Evolutionary conservation across 768 basidiomycete species (phyloP).

Genomic region (Coprinellus aureogranulatus): DNA sequence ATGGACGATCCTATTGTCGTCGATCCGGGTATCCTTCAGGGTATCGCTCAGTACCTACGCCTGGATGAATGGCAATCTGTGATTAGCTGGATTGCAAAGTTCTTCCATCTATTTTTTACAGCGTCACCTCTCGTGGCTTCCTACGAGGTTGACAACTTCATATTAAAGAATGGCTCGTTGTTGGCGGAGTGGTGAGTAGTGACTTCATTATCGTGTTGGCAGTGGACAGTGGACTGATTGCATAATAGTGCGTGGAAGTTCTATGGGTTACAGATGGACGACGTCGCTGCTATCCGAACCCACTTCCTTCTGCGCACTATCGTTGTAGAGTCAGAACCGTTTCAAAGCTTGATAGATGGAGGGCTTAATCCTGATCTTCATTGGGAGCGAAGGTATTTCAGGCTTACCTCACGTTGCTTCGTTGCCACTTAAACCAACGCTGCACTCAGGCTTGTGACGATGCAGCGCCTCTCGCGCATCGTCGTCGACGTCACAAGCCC

Average conservation of each 20-base stretch:
- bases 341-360: slow-evolving; percentile 48
- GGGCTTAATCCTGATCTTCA: slow-evolving; percentile 31
- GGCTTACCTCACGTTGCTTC: too few relatives aligned
- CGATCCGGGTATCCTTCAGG: slow-evolving; percentile 53
- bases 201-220: too few relatives aligned
- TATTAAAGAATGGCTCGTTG: slow-evolving; percentile 57
- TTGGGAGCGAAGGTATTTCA: slow-evolving; percentile 61
- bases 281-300: slow-evolving; percentile 53
- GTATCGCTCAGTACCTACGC: slow-evolving; percentile 50
- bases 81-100: slow-evolving; percentile 55
- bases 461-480: slow-evolving; percentile 60
- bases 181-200: slow-evolving; percentile 65
- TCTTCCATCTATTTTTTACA: slow-evolving; percentile 57
- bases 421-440: too few relatives aligned
- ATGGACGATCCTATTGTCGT: slow-evolving; percentile 61
- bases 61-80: slow-evolving; percentile 45
- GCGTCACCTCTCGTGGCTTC: slow-evolving; percentile 60
- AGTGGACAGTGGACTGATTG: slow-evolving; percentile 6
- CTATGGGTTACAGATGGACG: slow-evolving; percentile 58
- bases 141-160: slow-evolving; percentile 72
- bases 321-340: slow-evolving; percentile 61
- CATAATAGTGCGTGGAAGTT: slow-evolving; percentile 60
- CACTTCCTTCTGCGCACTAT: slow-evolving; percentile 57
- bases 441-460: slow-evolving; percentile 53
- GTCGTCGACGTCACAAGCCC: slow-evolving; percentile 65